phyloP scores from a whole-genome alignment of 208 protist genomes.

The Crithidia bombi region DNA sequence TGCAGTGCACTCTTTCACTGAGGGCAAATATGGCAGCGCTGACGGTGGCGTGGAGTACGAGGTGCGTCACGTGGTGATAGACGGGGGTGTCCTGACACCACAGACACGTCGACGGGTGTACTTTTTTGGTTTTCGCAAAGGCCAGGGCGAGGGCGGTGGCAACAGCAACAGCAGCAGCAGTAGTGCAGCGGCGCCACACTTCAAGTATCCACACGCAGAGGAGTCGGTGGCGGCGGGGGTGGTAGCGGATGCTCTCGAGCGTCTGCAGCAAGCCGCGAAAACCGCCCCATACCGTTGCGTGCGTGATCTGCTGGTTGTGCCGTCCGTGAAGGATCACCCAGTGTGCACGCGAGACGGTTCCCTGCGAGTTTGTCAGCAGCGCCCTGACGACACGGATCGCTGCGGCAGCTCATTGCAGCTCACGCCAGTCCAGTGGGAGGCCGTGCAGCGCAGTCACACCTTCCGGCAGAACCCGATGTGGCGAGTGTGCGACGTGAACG shows the following conservation, averaged over 20 bases:
- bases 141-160: background rate
- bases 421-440: slow-evolving; percentile 54
- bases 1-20: background rate
- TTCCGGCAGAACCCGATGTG: slow-evolving; percentile 55
- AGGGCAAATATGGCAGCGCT: background rate
- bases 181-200: background rate
- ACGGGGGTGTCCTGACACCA: slow-evolving; percentile 59
- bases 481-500: slow-evolving; percentile 51
- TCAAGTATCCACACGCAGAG: background rate
- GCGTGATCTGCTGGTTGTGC: slow-evolving; percentile 18
- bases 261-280: background rate
- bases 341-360: background rate
- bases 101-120: slow-evolving; percentile 66
- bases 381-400: background rate
- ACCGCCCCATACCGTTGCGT: slow-evolving; percentile 19
- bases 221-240: slow-evolving; percentile 4
- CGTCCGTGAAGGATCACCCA: background rate
- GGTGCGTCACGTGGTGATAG: slow-evolving; percentile 51
- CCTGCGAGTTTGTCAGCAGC: no score
- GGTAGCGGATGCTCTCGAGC: slow-evolving; percentile 17
- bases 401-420: slow-evolving; percentile 22
- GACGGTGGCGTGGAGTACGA: slow-evolving; percentile 21
- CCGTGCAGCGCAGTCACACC: slow-evolving; percentile 52
- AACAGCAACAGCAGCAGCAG: background rate
- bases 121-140: slow-evolving; percentile 56